These are phyloP conservation scores for Penicillium lagena DNA, from an alignment of 495 filamentous ascomycete genomes.

Conservation along the genomic window DNA sequence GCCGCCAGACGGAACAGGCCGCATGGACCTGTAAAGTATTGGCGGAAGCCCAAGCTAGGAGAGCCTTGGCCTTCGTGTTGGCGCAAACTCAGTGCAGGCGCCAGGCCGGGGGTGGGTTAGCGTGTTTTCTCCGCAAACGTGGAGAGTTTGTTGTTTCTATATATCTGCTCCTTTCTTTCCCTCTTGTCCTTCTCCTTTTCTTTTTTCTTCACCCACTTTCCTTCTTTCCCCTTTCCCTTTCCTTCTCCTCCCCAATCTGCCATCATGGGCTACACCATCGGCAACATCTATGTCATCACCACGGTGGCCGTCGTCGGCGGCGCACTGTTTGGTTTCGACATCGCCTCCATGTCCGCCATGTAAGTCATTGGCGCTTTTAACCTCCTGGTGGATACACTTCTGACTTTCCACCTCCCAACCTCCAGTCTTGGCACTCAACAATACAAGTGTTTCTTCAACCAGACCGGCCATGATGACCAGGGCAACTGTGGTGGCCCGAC, in stretches of 20 bases:
- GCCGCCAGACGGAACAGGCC: background rate
- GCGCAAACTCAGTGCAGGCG: background rate
- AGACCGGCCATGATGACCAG: constrained; percentile 25
- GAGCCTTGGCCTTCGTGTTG: no score
- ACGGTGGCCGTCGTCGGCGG: constrained; percentile 73
- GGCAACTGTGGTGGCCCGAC: constrained; percentile 39
- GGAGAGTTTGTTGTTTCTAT: background rate
- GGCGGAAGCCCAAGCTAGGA: background rate
- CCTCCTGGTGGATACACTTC: background rate
- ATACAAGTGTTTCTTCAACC: constrained; percentile 62
- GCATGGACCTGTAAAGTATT: background rate
- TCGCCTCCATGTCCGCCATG: constrained; percentile 67
- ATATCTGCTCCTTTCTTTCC: background rate
- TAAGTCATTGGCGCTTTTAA: background rate
- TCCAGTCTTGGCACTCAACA: background rate
- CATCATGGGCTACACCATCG: background rate
- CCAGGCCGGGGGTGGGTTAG: background rate
- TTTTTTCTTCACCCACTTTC: background rate
- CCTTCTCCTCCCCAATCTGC: background rate
- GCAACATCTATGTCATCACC: constrained; percentile 67
- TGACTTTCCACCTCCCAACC: background rate
- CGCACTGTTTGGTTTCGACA: constrained; percentile 77
- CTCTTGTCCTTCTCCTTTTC: background rate
- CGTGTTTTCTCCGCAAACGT: background rate
- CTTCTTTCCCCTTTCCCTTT: background rate